Evolutionary conservation across 108 stramenopile species (phyloP), one percentile per base, ranked within the genome.

Genomic region (Nannochloropsis salina): DNA sequence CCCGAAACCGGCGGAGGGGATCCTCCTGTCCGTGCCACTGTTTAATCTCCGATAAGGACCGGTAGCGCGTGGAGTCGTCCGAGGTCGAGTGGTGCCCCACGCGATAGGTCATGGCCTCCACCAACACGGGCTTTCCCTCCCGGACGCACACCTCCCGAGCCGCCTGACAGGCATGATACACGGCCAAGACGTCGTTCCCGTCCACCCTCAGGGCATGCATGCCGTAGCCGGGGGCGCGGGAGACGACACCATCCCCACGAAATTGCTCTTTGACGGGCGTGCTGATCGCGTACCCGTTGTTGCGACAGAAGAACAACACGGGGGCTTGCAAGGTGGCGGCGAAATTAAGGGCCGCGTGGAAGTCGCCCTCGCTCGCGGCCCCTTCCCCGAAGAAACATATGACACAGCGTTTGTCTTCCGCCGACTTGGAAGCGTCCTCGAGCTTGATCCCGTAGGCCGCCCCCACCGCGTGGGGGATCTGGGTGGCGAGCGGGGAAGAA

Each of bases 31-130:
- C 85, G 15, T 91, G 89, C 85, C 94, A 95, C 18, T 81, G 80
- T 42, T 93, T 86, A 45, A 99, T 95, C 89, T 99, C 96, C 15
- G 93, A 87, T 21, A 89, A 44, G 74, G 87, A 20, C 31, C 98
- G 93, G 91, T 98, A 98, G 44, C 94, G 87, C 44, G 96, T 92
- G 31, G 94, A 95, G 92, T 99, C 98, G 86, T 99, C 98, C 9
- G 94, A 95, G 6, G 98, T 99, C 44, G 94, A 94, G 90, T 99
- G 98, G 90, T 99, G 98, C 11, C 97, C 97, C 83, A 94, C 92
- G 9, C 98, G 93, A 91, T 99, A 99, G 10, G 97, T 96, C 97
- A 99, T 99, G 41, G 95, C 95, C 89, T 99, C 98, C 87, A 99
- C 93, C 89, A 99, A 86, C 11, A 98, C 95, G 6, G 98, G 98